phyloP scores from a whole-genome alignment of 2,329 filamentous ascomycete species.

The Ascochyta lentis region DNA sequence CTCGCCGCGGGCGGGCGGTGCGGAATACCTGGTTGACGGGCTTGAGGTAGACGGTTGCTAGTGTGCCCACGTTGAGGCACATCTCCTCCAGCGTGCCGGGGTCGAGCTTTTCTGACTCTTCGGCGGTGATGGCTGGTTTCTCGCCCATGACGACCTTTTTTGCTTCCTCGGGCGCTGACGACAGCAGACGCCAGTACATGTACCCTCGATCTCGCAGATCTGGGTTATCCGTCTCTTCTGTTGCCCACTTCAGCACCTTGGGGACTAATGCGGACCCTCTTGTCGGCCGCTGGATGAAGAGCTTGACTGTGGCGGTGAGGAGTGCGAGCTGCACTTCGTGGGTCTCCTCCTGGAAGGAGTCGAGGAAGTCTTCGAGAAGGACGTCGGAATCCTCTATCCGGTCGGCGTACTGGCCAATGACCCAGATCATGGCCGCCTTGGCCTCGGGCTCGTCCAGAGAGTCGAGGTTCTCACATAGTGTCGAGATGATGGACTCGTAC shows the following conservation, averaged over 20 bases:
- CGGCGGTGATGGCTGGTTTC: conserved; percentile 91
- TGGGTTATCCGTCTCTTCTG: conserved; percentile 98
- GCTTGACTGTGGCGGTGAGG: conserved; percentile 93
- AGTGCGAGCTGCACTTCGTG: conserved; percentile 95
- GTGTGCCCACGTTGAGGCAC: conserved; percentile 92
- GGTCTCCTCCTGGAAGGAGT: conserved; percentile 91
- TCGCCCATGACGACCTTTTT: conserved; percentile 95
- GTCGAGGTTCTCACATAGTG: conserved; percentile 93
- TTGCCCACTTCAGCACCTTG: conserved; percentile 96
- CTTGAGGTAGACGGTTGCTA: conserved; percentile 97
- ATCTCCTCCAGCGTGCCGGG: conserved; percentile 92
- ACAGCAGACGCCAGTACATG: conserved; percentile 98
- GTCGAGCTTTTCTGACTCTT: conserved; percentile 90
- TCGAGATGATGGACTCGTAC: conserved; percentile 96
- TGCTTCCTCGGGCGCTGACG: conserved; percentile 86
- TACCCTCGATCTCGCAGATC: conserved; percentile 95
- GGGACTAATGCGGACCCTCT: conserved; percentile 93
- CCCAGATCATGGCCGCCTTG: conserved; percentile 99
- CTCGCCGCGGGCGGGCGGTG: conserved; percentile 77
- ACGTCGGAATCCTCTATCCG: conserved; percentile 97
- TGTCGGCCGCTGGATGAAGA: conserved; percentile 96
- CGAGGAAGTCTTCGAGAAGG: conserved; percentile 91
- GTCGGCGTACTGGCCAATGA: conserved; percentile 97
- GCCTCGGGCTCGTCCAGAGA: conserved; percentile 96
- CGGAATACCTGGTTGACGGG: conserved; percentile 97